Base-by-base conservation (phyloP, 768 basidiomycete genomes). In the Auriscalpium orientale region DNA sequence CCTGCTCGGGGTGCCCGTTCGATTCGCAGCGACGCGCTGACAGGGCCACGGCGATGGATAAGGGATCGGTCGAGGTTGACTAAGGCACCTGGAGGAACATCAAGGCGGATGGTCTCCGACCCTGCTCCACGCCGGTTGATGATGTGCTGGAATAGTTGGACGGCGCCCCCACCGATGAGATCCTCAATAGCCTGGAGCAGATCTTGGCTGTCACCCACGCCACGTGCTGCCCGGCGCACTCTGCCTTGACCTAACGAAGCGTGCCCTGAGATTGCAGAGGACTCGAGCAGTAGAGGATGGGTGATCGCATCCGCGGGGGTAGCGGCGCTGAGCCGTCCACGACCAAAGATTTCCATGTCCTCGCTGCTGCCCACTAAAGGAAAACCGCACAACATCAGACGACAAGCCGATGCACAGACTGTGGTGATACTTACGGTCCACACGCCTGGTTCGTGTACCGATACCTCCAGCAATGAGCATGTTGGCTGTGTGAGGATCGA, bases 111-210 rank as follows among this genome's bases (percentile, higher is more conserved):
- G 15, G 84, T 80, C 62, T 90, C 88, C 6, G 79, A 71, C 36
- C 75, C 78, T 45, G 76, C 78, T 0, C 76, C 76, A 16, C 77
- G 75, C 28, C 81, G 82, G 49, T 80, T 76, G 62, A 95, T 80
- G 47, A 95, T 78, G 48, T 92, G 87, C 54, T 94, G 88, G 63
- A 97, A 80, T 28, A 94, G 74, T 64, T 94, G 91, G 16, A 87
- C 77, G 8, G 89, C 89, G 22, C 89, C 87, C 10, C 83, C 83
- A 0, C 90, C 89, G 54, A 95, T 82, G 54, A 92, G 81, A 56
- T 87, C 83, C 58, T 92, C 87, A 45, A 97, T 82, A 15, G 84
- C 87, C 57, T 87, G 83, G 21, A 91, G 71, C 45, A 93, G 74
- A 47, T 88, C 85, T 40, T 68, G 64, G 48, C 72, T 77, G 51